Conservation (phyloP, 768 basidiomycete species). For the Phanerodontia chrysosporium region DNA sequence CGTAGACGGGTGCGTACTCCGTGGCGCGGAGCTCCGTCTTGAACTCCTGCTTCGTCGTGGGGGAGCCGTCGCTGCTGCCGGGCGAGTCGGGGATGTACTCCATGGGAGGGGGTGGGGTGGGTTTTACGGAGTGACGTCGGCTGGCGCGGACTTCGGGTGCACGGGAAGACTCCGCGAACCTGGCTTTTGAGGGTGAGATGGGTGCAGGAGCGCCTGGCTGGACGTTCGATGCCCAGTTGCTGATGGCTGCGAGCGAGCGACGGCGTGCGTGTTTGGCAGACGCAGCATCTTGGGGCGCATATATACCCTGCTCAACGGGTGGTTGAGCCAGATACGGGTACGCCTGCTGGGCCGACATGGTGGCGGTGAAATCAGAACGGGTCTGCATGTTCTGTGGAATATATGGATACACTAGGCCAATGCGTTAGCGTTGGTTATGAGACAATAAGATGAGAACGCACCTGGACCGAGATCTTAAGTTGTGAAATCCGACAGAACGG, state of each 20-base stretch:
- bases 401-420: background rate
- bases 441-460: constrained; percentile 1
- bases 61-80: constrained; percentile 6
- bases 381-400: background rate
- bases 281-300: background rate
- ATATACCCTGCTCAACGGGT: background rate
- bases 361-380: background rate
- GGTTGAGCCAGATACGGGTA: constrained; percentile 13
- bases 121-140: constrained; percentile 6
- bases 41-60: constrained; percentile 7
- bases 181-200: constrained; percentile 3
- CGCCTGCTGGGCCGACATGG: constrained; percentile 1
- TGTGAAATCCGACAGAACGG: background rate
- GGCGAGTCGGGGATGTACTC: constrained; percentile 12
- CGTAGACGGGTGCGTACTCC: constrained; percentile 11
- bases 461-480: background rate
- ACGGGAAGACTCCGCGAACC: constrained; percentile 1
- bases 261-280: constrained; percentile 2
- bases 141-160: background rate
- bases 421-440: background rate
- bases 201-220: constrained; percentile 13
- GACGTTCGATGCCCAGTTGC: constrained; percentile 13
- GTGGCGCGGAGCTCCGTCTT: constrained; percentile 4
- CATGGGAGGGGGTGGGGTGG: background rate
- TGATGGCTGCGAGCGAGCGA: constrained; percentile 10